A percentile compares a stretch with the other conserved stretches of the same genome.
phyloP scores from a whole-genome alignment of 768 basidiomycete genomes.

The Cystobasidium onofrii region DNA sequence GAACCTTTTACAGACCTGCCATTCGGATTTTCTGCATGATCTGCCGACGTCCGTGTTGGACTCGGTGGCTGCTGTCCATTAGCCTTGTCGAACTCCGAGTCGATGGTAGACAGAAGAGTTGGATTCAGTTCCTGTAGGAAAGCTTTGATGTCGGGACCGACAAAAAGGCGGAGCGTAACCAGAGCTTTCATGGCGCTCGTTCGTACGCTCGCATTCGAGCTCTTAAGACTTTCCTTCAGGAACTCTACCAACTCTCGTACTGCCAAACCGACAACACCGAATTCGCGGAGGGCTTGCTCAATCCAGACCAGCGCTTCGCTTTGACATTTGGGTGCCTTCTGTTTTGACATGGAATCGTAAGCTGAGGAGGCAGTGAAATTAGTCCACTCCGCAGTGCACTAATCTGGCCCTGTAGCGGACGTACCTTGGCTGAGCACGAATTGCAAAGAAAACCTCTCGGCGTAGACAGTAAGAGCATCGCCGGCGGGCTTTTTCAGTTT shows the following conservation, averaged over 20 bases:
- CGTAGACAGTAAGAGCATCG: constrained; percentile 70
- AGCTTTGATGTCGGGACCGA: constrained; percentile 82
- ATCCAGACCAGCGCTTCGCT: constrained; percentile 86
- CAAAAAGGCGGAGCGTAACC: constrained; percentile 83
- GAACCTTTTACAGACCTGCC: constrained; percentile 44
- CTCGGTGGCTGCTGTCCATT: constrained; percentile 68
- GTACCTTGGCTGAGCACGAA: constrained; percentile 87
- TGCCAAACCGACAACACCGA: constrained; percentile 79
- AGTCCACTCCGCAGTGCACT: background rate
- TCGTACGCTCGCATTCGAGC: constrained; percentile 87
- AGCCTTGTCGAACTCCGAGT: constrained; percentile 83
- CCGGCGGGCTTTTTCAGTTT: constrained; percentile 95
- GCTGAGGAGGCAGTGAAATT: constrained; percentile 50
- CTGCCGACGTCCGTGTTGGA: constrained; percentile 67
- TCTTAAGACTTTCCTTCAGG: constrained; percentile 72
- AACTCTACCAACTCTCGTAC: constrained; percentile 81
- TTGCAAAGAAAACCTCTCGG: constrained; percentile 86
- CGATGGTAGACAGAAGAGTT: constrained; percentile 82
- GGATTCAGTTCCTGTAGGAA: constrained; percentile 90
- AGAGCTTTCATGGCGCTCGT: constrained; percentile 86
- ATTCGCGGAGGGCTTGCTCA: constrained; percentile 73
- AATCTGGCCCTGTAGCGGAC: constrained; percentile 34
- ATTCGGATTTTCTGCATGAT: constrained; percentile 54
- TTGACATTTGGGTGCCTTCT: constrained; percentile 93
- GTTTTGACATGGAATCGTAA: constrained; percentile 85